phyloP scores from a whole-genome alignment of 345 rosid species.

The Eucalyptus curtisii region DNA sequence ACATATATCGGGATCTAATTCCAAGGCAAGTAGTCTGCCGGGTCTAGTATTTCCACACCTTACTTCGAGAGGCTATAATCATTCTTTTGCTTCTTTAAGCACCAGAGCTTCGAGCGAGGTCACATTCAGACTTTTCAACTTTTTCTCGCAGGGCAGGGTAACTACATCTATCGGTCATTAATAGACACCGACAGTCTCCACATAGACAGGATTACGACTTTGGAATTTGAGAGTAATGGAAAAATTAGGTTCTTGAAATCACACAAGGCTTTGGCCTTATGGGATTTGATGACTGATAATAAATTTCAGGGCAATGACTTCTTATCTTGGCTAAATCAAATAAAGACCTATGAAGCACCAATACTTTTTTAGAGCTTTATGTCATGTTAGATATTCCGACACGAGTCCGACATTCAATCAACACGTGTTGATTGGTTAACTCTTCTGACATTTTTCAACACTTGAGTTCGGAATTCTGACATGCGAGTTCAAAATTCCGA shows the following conservation, averaged over 20 bases:
- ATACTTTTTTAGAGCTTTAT: too few relatives aligned
- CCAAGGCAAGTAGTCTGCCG: not conserved
- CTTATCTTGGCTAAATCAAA: not conserved
- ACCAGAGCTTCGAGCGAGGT: not conserved
- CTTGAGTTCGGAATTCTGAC: fast-evolving
- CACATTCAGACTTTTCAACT: not conserved
- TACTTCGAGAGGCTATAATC: not conserved
- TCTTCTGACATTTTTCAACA: too few relatives aligned
- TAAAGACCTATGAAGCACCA: not conserved
- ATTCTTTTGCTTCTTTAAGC: not conserved
- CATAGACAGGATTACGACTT: not conserved
- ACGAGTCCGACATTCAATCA: too few relatives aligned
- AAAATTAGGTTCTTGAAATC: not conserved
- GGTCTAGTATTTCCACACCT: not conserved
- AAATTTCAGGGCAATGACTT: not conserved
- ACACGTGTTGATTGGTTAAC: too few relatives aligned
- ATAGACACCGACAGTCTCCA: not conserved
- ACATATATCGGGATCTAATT: not conserved
- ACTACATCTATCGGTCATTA: not conserved
- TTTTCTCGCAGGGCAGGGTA: not conserved
- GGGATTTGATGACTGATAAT: not conserved
- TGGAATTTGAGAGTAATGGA: not conserved
- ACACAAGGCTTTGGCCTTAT: not conserved
- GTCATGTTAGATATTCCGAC: too few relatives aligned
- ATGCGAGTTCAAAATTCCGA: fast-evolving